Conservation (phyloP, 768 basidiomycete genomes). For the Pisolithus microcarpus region DNA sequence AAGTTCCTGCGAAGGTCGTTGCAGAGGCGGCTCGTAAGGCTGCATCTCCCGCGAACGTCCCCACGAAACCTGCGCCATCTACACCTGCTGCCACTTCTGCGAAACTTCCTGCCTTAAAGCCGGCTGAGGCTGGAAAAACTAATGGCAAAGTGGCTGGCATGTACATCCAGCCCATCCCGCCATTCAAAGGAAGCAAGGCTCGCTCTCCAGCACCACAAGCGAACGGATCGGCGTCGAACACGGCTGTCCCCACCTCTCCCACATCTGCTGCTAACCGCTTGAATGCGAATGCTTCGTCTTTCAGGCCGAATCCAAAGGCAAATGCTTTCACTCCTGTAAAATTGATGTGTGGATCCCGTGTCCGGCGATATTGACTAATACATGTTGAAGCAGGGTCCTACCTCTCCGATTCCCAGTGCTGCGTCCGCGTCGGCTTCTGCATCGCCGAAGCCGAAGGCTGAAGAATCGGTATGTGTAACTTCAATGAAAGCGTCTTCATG, state of each 20-base stretch:
- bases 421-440: slow-evolving; percentile 40
- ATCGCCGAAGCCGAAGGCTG: slow-evolving; percentile 56
- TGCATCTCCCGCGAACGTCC: slow-evolving; percentile 14
- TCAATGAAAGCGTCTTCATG: neutral
- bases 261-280: slow-evolving; percentile 52
- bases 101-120: slow-evolving; percentile 26
- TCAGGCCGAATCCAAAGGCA: slow-evolving; percentile 83
- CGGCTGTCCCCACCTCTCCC: slow-evolving; percentile 43
- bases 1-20: slow-evolving; percentile 24
- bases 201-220: slow-evolving; percentile 26
- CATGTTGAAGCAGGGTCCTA: slow-evolving; percentile 33
- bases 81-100: slow-evolving; percentile 23
- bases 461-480: slow-evolving; percentile 40
- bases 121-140: slow-evolving; percentile 25
- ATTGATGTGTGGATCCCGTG: slow-evolving; percentile 4
- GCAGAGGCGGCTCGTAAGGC: slow-evolving; percentile 25
- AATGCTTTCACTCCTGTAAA: slow-evolving; percentile 65
- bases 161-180: slow-evolving; percentile 86
- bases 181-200: slow-evolving; percentile 66
- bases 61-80: slow-evolving; percentile 25
- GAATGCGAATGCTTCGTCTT: slow-evolving; percentile 86
- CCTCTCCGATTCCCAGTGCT: slow-evolving; percentile 39
- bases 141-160: slow-evolving; percentile 52
- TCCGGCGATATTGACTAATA: slow-evolving; percentile 13
- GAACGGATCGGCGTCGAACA: slow-evolving; percentile 26